Evolutionary conservation across 1,284 basidiomycete species (phyloP).

Genomic region (Cryptococcus deneoformans): DNA sequence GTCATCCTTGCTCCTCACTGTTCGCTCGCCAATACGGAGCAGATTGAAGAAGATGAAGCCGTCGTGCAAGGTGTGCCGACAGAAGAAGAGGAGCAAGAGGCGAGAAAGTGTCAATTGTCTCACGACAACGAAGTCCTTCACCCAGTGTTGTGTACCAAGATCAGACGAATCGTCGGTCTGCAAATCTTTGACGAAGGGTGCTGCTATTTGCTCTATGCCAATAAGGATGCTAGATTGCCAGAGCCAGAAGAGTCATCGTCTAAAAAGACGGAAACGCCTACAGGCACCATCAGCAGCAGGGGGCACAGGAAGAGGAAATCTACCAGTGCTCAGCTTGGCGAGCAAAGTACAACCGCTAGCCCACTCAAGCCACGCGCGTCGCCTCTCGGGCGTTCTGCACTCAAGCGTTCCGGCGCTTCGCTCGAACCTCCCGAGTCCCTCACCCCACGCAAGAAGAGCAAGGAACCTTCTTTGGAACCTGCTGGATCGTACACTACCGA

Average conservation of each 20-base stretch:
- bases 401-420: no score
- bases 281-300: neutral
- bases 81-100: slow-evolving; percentile 17
- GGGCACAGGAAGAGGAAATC: slow-evolving; percentile 11
- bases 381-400: no score
- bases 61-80: slow-evolving; percentile 21
- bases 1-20: slow-evolving; percentile 38
- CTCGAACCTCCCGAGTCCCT: neutral
- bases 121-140: slow-evolving; percentile 19
- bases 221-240: slow-evolving; percentile 8
- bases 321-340: neutral
- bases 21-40: slow-evolving; percentile 18
- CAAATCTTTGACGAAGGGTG: slow-evolving; percentile 33
- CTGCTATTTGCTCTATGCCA: slow-evolving; percentile 28
- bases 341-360: slow-evolving; percentile 3
- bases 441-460: neutral
- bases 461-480: neutral
- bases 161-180: slow-evolving; percentile 33
- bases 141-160: slow-evolving; percentile 24
- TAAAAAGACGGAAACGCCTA: slow-evolving; percentile 1
- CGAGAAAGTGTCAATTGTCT: slow-evolving; percentile 11
- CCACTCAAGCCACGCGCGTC: slow-evolving; percentile 2
- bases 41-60: slow-evolving; percentile 21
- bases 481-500: neutral
- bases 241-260: neutral